Base-by-base conservation (phyloP, 2,329 filamentous ascomycete genomes). In the Exophiala bonariae region DNA sequence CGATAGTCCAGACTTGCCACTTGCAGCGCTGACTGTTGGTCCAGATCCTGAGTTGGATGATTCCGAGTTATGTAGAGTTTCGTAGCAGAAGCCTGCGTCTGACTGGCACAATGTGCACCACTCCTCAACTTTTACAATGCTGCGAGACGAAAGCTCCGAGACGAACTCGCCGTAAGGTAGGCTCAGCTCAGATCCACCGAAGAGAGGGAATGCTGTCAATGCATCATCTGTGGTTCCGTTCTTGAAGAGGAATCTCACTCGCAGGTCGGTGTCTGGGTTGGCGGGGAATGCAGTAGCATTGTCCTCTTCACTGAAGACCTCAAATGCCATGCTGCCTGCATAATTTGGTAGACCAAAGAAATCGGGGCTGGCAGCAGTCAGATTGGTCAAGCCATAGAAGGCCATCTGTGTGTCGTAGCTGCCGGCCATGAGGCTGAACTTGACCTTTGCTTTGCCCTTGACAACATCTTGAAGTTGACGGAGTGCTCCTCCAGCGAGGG, bases 271-370 rank as follows among this genome's bases (percentile, higher is more conserved):
- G n/a, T 41, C 20, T n/a, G 22, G 19, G 22, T n/a, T 30, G 19
- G 38, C 18, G 4, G 38, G 38, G 28, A 41, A 41, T 4, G 14
- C n/a, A 4, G 35, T n/a, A 7, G 35, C 16, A 22, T 37, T 37
- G 35, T 37, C 35, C 11, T 47, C 52, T 48, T 79, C 73, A 31
- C 79, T 82, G 57, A 81, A 77, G 16, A 76, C 77, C 73, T 96
- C 90, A 63, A 95, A 90, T 3, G 76, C 76, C 80, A 95, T 89
- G 56, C 82, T 82, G 2, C 84, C 85, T 4, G 89, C 89, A 61
- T 95, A 96, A 69, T 89, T 83, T n/a, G 85, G 82, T 11, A 95
- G 73, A 44, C 86, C 86, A 47, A 72, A 82, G 71, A 95, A 95
- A 64, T 87, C 71, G 1, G 68, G 58, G 46, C 75, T 78, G 1